Conservation (phyloP, 352 stramenopile genomes). For the Peronospora farinosa region DNA sequence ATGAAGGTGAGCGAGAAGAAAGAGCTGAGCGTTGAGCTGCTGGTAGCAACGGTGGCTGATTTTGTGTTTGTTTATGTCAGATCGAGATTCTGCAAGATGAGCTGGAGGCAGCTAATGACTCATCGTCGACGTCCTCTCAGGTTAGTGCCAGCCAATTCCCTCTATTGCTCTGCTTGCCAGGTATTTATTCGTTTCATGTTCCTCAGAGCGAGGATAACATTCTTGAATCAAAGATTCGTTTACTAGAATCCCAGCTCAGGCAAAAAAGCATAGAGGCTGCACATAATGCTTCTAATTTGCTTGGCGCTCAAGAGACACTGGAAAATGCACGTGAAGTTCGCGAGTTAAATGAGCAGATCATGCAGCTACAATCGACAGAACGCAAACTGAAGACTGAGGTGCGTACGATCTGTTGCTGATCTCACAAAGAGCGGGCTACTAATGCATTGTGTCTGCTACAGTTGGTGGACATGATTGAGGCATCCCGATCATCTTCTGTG, state of each 20-base stretch:
- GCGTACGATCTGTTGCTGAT: not conserved
- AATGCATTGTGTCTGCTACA: conserved; percentile 15
- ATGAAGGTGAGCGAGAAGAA: conserved; percentile 36
- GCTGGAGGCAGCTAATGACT: conserved; percentile 38
- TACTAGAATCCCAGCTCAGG: conserved; percentile 55
- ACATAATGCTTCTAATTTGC: conserved; percentile 34
- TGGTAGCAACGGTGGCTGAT: not conserved
- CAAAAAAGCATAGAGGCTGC: conserved; percentile 55
- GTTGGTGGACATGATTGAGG: conserved; percentile 63
- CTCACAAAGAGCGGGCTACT: not conserved
- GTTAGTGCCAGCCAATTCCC: conserved; percentile 12
- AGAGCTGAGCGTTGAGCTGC: not conserved
- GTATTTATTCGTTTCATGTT: conserved; percentile 26
- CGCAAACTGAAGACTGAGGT: conserved; percentile 72
- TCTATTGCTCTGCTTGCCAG: conserved; percentile 4
- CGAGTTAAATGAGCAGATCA: conserved; percentile 53
- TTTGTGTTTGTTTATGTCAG: conserved; percentile 17
- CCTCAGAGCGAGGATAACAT: conserved; percentile 52
- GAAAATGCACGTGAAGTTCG: conserved; percentile 47
- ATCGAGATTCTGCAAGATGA: conserved; percentile 61
- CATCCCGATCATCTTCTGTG: conserved; percentile 51
- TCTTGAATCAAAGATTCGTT: conserved; percentile 57
- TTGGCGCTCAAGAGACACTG: conserved; percentile 42
- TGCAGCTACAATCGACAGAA: conserved; percentile 50
- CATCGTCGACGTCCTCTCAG: conserved; percentile 33